These are phyloP conservation scores for Trichocladium antarcticum DNA, from an alignment of 495 filamentous ascomycete genomes.

Conservation along the genomic window DNA sequence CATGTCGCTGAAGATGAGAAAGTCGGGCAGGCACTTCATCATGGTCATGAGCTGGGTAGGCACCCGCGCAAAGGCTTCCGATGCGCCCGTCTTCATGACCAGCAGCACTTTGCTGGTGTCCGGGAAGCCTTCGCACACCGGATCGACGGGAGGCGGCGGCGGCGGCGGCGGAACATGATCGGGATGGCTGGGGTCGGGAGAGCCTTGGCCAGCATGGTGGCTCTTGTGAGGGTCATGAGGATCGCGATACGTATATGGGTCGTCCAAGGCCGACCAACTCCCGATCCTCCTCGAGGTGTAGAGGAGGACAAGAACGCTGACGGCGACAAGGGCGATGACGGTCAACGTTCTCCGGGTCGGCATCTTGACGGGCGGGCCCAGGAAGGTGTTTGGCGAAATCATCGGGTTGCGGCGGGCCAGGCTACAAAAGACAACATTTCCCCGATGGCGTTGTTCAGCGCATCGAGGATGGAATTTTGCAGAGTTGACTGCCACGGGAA, in stretches of 20 bases:
- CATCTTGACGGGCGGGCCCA: constrained; percentile 12
- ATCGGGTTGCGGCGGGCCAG: background rate
- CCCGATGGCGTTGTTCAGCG: background rate
- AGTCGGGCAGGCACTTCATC: constrained; percentile 41
- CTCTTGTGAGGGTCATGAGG: constrained; percentile 14
- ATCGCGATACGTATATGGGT: constrained; percentile 3
- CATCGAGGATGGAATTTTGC: background rate
- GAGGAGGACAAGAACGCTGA: constrained; percentile 22
- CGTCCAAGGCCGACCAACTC: constrained; percentile 19
- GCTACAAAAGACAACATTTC: constrained; percentile 2
- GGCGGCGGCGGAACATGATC: background rate
- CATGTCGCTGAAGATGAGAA: constrained; percentile 49
- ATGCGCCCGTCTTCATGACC: constrained; percentile 50
- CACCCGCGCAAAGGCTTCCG: constrained; percentile 41
- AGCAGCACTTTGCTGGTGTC: constrained; percentile 32
- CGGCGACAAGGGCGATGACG: constrained; percentile 11
- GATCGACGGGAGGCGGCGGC: constrained; percentile 3
- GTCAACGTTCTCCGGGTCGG: constrained; percentile 12
- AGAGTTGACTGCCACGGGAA: no score
- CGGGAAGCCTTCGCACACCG: constrained; percentile 28
- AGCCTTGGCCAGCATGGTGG: constrained; percentile 11
- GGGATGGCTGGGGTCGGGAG: no score
- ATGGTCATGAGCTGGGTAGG: constrained; percentile 46
- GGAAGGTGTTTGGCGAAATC: constrained; percentile 1
- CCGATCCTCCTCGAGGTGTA: constrained; percentile 19